These are phyloP conservation scores for Calonectria montana DNA, from an alignment of 2,329 filamentous ascomycete genomes.

Conservation along the genomic window DNA sequence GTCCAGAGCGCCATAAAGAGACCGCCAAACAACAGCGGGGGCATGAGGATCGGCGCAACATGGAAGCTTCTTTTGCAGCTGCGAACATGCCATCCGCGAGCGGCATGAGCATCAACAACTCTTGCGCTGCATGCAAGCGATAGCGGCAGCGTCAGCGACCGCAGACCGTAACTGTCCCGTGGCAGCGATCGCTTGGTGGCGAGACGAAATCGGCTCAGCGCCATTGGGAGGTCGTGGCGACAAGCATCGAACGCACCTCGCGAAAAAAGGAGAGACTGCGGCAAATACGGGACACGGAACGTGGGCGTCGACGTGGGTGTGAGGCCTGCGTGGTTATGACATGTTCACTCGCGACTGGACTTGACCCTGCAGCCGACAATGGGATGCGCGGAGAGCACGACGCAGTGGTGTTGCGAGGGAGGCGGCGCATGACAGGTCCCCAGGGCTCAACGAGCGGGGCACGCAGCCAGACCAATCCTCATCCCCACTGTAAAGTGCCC, in stretches of 20 bases:
- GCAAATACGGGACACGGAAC: conserved; percentile 30
- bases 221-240: conserved; percentile 30
- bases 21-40: conserved; percentile 74
- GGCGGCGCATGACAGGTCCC: conserved; percentile 21
- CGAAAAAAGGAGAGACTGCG: conserved; percentile 19
- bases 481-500: conserved; percentile 2
- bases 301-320: conserved; percentile 25
- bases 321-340: conserved; percentile 37
- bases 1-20: conserved; percentile 73
- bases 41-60: conserved; percentile 61
- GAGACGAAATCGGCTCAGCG: conserved; percentile 37
- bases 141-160: neutral
- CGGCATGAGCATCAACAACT: conserved; percentile 1
- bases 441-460: conserved; percentile 8
- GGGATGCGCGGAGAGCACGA: conserved; percentile 28
- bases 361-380: conserved; percentile 32
- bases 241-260: conserved; percentile 22
- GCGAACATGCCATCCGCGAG: conserved; percentile 21
- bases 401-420: conserved; percentile 32
- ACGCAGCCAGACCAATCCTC: conserved; percentile 12
- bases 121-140: conserved; percentile 26
- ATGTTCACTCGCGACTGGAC: conserved; percentile 46
- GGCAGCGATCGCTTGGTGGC: conserved; percentile 32
- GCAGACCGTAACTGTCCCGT: conserved; percentile 13
- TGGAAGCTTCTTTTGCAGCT: conserved; percentile 42